phyloP scores from a whole-genome alignment of 2,329 filamentous ascomycete species.

The Coleophoma cylindrospora region DNA sequence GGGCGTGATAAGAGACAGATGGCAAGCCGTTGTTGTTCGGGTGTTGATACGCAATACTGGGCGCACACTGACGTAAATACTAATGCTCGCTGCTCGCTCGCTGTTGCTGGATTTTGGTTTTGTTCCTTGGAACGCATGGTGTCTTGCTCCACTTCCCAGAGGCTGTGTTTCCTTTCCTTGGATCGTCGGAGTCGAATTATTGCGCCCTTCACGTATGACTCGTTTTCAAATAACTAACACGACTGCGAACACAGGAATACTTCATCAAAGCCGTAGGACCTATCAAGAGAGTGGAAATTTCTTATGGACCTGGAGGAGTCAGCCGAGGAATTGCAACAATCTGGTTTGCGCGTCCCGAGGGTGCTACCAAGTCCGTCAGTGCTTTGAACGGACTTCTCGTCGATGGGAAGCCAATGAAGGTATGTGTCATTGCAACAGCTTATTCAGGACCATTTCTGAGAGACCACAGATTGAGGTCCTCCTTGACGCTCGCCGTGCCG shows the following conservation, averaged over 20 bases:
- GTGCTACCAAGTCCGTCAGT: slow-evolving; percentile 78
- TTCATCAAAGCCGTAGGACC: slow-evolving; percentile 82
- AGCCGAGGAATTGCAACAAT: slow-evolving; percentile 93
- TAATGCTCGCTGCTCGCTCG: slow-evolving; percentile 55
- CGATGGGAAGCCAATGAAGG: slow-evolving; percentile 87
- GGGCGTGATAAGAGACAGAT: neutral
- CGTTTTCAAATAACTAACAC: slow-evolving; percentile 60
- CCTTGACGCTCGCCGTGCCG: slow-evolving; percentile 69
- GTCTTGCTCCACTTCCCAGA: slow-evolving; percentile 6
- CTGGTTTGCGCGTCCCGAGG: slow-evolving; percentile 74
- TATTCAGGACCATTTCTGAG: slow-evolving; percentile 9
- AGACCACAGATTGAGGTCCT: slow-evolving; percentile 76
- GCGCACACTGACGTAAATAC: slow-evolving; percentile 21
- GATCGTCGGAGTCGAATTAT: slow-evolving; percentile 22
- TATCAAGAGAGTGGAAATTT: slow-evolving; percentile 86
- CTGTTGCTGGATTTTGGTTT: slow-evolving; percentile 40
- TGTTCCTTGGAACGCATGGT: slow-evolving; percentile 7
- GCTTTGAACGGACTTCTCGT: slow-evolving; percentile 86
- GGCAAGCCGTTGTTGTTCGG: neutral
- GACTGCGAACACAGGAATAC: slow-evolving; percentile 77
- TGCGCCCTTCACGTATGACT: slow-evolving; percentile 26
- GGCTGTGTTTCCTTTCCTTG: slow-evolving; percentile 22
- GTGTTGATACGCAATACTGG: neutral
- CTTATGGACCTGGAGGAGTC: slow-evolving; percentile 86
- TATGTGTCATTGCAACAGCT: slow-evolving; percentile 32